Conservation (phyloP, 148 eudicot species). For the Spergularia bocconei region DNA sequence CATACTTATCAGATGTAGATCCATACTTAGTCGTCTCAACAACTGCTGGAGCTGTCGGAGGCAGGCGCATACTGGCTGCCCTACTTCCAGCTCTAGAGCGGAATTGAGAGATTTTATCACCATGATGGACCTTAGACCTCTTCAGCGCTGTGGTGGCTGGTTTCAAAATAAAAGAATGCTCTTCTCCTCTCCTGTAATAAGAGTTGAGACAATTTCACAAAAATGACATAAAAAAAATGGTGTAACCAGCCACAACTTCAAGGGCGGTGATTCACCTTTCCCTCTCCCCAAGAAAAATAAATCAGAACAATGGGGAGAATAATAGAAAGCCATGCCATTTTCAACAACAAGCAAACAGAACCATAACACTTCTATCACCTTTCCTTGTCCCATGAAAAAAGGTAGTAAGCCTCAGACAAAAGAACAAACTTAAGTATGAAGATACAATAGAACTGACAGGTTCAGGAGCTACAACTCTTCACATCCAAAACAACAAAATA, state of each 20-base stretch:
- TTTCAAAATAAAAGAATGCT: constrained; percentile 94
- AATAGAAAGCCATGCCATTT: not conserved
- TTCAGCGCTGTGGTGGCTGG: constrained; percentile 64
- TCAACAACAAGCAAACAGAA: not conserved
- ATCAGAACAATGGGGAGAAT: not conserved
- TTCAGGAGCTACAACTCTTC: not conserved
- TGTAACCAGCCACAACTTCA: not conserved
- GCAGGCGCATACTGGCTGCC: constrained; percentile 40
- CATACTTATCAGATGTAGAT: constrained; percentile 60
- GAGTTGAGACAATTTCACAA: constrained; percentile 2
- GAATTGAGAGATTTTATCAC: constrained; percentile 35
- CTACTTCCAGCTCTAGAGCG: constrained; percentile 42
- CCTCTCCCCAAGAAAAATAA: not conserved
- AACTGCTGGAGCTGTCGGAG: constrained; percentile 32
- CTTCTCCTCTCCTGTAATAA: constrained; percentile 92
- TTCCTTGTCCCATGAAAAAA: too few species aligned
- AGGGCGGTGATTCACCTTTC: not conserved
- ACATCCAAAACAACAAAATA: constrained; percentile 17
- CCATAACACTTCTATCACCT: not conserved
- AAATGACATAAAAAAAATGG: constrained; percentile 11
- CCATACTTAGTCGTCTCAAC: constrained; percentile 38
- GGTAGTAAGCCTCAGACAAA: not conserved
- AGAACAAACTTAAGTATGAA: not conserved
- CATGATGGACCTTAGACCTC: constrained; percentile 35
- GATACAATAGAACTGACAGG: not conserved